Evolutionary conservation across 2,329 filamentous ascomycete genomes (phyloP).

Genomic region (Lachnellula arida): DNA sequence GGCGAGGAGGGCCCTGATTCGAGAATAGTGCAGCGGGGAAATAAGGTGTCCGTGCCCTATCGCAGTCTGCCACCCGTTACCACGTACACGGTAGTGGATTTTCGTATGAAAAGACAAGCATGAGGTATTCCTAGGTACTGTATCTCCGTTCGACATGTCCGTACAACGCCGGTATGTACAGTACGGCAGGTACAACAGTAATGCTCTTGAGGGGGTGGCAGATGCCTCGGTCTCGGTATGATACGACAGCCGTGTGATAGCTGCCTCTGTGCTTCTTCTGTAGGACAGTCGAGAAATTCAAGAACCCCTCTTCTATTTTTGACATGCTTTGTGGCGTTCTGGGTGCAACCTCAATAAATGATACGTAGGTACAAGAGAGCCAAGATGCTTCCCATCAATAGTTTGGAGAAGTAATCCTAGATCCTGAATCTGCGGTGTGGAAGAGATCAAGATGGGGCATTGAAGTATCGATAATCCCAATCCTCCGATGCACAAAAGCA

Average conservation of each 20-base stretch:
- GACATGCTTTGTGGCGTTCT: background rate
- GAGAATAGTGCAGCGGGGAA: conserved; percentile 6
- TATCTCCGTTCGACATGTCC: conserved; percentile 1
- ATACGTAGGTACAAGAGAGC: background rate
- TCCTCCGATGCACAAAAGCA: background rate
- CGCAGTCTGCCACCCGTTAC: conserved; percentile 4
- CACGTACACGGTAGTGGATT: conserved; percentile 8
- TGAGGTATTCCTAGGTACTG: background rate
- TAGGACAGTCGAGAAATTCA: background rate
- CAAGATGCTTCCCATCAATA: background rate
- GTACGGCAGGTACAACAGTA: background rate
- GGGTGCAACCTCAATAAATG: background rate
- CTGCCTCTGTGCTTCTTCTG: background rate
- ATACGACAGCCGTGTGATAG: background rate
- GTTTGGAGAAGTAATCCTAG: background rate
- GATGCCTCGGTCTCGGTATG: background rate
- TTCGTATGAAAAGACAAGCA: background rate
- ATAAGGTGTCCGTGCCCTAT: background rate
- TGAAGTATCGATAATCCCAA: background rate
- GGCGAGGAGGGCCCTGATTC: conserved; percentile 4
- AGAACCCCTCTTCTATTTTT: background rate
- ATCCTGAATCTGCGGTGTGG: background rate
- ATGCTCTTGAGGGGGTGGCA: background rate
- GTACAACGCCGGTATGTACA: background rate
- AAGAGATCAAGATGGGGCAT: background rate